Conservation (phyloP, 1,284 basidiomycete genomes). For the Lentinula novae-zelandiae region DNA sequence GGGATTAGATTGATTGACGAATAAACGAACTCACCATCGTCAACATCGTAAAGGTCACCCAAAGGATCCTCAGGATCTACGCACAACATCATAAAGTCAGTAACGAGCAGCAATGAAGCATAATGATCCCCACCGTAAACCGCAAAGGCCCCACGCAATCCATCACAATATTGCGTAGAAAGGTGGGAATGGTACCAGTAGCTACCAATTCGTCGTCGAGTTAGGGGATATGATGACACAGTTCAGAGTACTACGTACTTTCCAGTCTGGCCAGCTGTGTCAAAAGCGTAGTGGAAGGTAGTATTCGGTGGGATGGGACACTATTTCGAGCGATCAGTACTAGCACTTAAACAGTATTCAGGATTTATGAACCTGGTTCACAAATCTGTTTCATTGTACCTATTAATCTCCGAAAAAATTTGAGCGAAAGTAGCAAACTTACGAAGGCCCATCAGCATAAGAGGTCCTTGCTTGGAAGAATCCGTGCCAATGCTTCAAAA, state of each 20-base stretch:
- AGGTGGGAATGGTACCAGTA: conserved; percentile 36
- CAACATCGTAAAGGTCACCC: conserved; percentile 30
- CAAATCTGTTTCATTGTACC: conserved; percentile 9
- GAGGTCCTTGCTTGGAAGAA: conserved; percentile 16
- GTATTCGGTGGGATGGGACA: conserved; percentile 14
- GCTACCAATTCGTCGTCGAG: neutral
- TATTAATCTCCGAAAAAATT: too few relatives aligned
- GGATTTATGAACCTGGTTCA: conserved; percentile 5
- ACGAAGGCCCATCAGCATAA: conserved; percentile 17
- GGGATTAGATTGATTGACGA: neutral
- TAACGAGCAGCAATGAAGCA: neutral
- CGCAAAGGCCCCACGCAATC: conserved; percentile 23
- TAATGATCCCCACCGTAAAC: conserved; percentile 23
- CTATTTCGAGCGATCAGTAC: conserved; percentile 14
- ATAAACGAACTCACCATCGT: conserved; percentile 15
- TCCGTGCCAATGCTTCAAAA: conserved; percentile 17
- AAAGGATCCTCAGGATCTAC: conserved; percentile 29
- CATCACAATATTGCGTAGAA: conserved; percentile 41
- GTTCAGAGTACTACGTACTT: neutral
- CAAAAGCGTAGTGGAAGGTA: conserved; percentile 21
- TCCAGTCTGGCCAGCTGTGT: conserved; percentile 20
- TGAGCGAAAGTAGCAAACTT: conserved; percentile 1
- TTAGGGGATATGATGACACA: neutral
- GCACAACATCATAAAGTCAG: neutral
- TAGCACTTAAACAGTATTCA: neutral